Evolutionary conservation across 2,329 filamentous ascomycete genomes (phyloP), one percentile per base, ranked within the genome.

Genomic region (Magnaporthiopsis poae): DNA sequence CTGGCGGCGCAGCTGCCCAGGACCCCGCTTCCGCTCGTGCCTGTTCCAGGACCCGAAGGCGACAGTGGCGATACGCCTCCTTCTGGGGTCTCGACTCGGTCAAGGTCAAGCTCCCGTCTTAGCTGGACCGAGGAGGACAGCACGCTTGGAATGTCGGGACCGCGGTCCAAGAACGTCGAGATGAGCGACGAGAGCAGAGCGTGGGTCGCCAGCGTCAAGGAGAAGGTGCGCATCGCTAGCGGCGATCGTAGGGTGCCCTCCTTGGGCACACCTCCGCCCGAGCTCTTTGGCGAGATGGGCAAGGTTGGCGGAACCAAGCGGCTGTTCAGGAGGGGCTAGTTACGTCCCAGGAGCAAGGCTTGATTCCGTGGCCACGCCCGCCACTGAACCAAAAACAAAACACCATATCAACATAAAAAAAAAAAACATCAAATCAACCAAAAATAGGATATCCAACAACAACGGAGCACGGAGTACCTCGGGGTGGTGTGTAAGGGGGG

Each of bases 141-240:
- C 71, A 81, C 82, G 11, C 81, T 91, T 8, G 89, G 90, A 5
- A 84, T 92, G 63, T 89, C 89, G 0, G 90, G 90, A 0, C 90
- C 90, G 1, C 86, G 84, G 62, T 81, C 83, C 52, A 89, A 86
- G 75, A 85, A 84, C 70, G 82, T 85, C 9, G 84, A 82, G 73
- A 90, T 87, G 78, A 90, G 87, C 66, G 86, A 88, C 66, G 88
- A 92, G 76, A 91, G 89, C 73, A 82, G 86, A 67, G 87, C 88
- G 59, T 95, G 91, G 91, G 89, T 95, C 12, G 89, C 93, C 75
- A 90, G 87, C 69, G 89, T 95, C 79, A 89, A 92, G 78, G 89
- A 91, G 73, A 89, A 91, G 73, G 91, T 92, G 60, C 85, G 89
- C 68, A 82, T 87, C 62, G 89, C 87, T 68, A 90, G 88, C 72